Percentiles rank a stretch among this genome's conserved stretches.
phyloP scores from a whole-genome alignment of 2,329 filamentous ascomycete genomes.

The Ceratocystis cubensis region DNA sequence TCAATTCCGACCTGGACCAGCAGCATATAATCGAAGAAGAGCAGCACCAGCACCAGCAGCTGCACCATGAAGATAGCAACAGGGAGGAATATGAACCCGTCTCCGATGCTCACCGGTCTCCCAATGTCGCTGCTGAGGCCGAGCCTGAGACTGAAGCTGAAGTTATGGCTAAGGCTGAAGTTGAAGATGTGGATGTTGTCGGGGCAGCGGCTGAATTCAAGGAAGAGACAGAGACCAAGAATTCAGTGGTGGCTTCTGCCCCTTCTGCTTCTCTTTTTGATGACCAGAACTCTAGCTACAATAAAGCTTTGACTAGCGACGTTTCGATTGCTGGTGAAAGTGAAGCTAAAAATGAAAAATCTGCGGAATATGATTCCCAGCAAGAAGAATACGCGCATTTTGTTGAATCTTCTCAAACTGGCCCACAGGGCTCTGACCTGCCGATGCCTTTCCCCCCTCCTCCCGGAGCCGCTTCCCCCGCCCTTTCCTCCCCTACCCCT shows the following conservation, averaged over 20 bases:
- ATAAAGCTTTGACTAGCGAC: background rate
- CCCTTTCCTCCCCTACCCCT: conserved; percentile 31
- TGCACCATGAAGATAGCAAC: background rate
- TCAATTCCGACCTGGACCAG: conserved; percentile 40
- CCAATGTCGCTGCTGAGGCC: background rate
- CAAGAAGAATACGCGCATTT: background rate
- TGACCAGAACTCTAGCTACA: background rate
- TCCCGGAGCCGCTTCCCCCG: conserved; percentile 34
- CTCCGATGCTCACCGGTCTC: background rate
- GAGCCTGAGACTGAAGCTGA: background rate
- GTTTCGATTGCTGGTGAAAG: background rate
- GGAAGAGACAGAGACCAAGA: background rate
- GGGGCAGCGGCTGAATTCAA: background rate
- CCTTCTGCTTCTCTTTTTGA: background rate
- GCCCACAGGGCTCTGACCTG: conserved; percentile 39
- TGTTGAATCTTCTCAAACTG: background rate
- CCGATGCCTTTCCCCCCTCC: conserved; percentile 65
- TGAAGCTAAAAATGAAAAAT: background rate
- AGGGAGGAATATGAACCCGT: background rate
- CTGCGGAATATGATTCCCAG: background rate
- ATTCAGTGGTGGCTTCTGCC: background rate
- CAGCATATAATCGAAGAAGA: conserved; percentile 21
- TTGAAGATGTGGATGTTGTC: background rate
- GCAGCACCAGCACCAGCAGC: conserved; percentile 26
- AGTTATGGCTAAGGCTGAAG: background rate